Evolutionary conservation across 139 green algal genomes (phyloP), one percentile per base, ranked within the genome.

Genomic region (Volvox reticuliferus): DNA sequence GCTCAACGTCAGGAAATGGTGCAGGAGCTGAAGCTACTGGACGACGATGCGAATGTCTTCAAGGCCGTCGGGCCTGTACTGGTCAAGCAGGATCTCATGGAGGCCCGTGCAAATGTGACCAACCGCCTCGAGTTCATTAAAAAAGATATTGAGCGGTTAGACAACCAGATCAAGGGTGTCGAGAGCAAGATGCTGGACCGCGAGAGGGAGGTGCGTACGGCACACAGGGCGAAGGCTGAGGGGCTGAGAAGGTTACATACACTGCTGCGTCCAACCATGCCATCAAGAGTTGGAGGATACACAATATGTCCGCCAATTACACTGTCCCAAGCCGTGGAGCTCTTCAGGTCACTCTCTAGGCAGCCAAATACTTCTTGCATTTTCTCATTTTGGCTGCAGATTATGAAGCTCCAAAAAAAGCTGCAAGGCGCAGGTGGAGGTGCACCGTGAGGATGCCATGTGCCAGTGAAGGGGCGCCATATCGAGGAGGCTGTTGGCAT

Each of bases 61-160:
- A 99, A 99, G 95, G 93, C 97, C 35, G 96, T 99, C 12, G 97
- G 97, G 3, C 97, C 97, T 0, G 97, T 95, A 14, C 93, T 99
- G 82, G 81, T 92, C 76, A 96, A 95, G 87, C 97, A 99, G 89
- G 97, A 99, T 84, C 88, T 96, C 19, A 79, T 97, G 36, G 97
- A 99, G 89, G 97, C 97, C 2, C 96, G 95, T 77, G 91, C 96
- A 9, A 99, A 99, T 91, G 97, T 99, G 36, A 82, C 65, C 17
- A 99, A 99, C 91, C 96, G 97, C n/a, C 90, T 99, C 76, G 96
- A 98, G 68, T 98, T 97, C 93, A 99, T 97, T 50, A 94, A 92
- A 36, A 92, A 83, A 18, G 95, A 97, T 62, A 87, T 96, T 21
- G 87, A 94, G 17, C 89, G 94, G 19, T 55, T 95, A 37, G 91